Conservation (phyloP, 768 basidiomycete species). For the Suillus variegatus region DNA sequence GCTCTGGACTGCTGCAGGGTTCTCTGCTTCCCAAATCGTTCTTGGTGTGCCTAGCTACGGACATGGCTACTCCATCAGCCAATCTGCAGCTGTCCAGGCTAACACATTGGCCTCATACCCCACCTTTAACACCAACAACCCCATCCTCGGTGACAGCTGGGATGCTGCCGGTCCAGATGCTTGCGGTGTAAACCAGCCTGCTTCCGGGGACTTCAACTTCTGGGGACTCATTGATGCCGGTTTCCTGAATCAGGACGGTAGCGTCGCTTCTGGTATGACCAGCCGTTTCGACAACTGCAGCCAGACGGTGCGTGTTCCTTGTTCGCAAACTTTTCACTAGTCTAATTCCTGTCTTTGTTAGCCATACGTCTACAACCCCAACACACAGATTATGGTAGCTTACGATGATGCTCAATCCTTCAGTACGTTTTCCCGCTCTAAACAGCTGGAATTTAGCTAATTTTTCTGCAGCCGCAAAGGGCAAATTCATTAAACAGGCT, state of each 20-base stretch:
- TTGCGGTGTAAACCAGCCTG: constrained; percentile 57
- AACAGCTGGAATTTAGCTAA: not conserved
- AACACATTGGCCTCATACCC: constrained; percentile 50
- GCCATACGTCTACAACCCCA: constrained; percentile 68
- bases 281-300: constrained; percentile 67
- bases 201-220: constrained; percentile 61
- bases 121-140: constrained; percentile 44
- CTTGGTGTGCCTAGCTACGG: constrained; percentile 87
- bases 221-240: constrained; percentile 61
- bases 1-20: constrained; percentile 76
- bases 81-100: constrained; percentile 23
- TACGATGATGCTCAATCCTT: constrained; percentile 68
- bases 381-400: constrained; percentile 56
- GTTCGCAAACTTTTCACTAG: not conserved
- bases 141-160: constrained; percentile 59
- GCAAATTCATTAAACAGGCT: constrained; percentile 35
- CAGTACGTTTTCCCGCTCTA: constrained; percentile 30
- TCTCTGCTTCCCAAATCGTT: constrained; percentile 71
- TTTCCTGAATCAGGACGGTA: constrained; percentile 49
- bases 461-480: constrained; percentile 40
- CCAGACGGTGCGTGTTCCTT: constrained; percentile 58
- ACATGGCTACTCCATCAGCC: constrained; percentile 57
- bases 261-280: constrained; percentile 51
- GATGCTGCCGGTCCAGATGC: constrained; percentile 51
- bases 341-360: constrained; percentile 28